Conservation (phyloP, 1,284 basidiomycete genomes). For the Trichosporon coremiiforme region DNA sequence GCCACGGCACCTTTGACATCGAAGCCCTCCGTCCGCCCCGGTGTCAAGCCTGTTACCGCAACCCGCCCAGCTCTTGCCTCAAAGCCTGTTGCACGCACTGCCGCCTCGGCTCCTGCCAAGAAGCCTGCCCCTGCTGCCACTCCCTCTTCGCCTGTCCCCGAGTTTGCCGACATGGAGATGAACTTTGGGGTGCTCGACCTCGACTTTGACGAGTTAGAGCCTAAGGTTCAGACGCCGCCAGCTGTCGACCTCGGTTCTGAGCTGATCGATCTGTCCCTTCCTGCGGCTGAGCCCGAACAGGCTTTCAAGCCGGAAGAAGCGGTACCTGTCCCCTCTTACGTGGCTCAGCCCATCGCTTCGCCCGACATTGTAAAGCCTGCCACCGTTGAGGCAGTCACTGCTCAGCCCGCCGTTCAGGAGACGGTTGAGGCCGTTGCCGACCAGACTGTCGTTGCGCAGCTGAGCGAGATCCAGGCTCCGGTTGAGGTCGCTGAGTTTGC, state of each 20-base stretch:
- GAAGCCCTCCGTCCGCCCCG: not conserved
- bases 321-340: not conserved
- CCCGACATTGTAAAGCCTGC: not conserved
- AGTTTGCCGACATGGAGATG: constrained; percentile 12
- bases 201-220: constrained; percentile 19
- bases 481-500: no score
- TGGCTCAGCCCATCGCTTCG: not conserved
- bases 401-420: no score
- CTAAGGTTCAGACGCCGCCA: not conserved
- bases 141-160: constrained; percentile 17
- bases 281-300: not conserved
- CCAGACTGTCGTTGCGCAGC: no score
- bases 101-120: not conserved
- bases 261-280: not conserved
- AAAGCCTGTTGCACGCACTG: not conserved
- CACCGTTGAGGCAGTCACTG: not conserved
- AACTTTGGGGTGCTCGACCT: constrained; percentile 28
- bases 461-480: no score
- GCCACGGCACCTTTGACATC: not conserved
- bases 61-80: not conserved
- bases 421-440: no score
- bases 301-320: not conserved
- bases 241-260: not conserved
- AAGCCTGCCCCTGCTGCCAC: not conserved
- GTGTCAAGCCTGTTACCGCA: not conserved